Evolutionary conservation across 352 stramenopile species (phyloP).

Genomic region (Phytopythium helicoides): DNA sequence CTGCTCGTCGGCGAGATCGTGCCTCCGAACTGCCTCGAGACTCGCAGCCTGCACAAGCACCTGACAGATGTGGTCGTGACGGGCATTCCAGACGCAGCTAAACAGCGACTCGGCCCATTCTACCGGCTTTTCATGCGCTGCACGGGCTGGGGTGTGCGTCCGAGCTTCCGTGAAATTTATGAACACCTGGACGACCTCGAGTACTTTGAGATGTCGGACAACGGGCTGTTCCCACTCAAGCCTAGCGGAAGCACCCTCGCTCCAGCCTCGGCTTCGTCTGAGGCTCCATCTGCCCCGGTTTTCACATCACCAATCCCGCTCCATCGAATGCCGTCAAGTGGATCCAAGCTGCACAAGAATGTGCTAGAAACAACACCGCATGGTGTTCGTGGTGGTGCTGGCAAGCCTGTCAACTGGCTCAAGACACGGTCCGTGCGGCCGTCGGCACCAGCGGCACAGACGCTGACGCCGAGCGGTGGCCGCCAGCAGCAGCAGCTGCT

Average conservation of each 20-base stretch:
- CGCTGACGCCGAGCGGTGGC: slow-evolving; percentile 34
- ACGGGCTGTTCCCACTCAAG: slow-evolving; percentile 76
- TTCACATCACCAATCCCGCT: slow-evolving; percentile 65
- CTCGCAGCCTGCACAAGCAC: slow-evolving; percentile 68
- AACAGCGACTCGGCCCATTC: slow-evolving; percentile 59
- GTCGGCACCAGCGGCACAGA: slow-evolving; percentile 17
- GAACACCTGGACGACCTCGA: slow-evolving; percentile 76
- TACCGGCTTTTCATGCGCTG: slow-evolving; percentile 73
- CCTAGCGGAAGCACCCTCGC: slow-evolving; percentile 22
- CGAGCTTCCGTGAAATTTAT: slow-evolving; percentile 76
- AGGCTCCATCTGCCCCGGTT: slow-evolving; percentile 6
- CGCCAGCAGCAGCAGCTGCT: slow-evolving; percentile 24
- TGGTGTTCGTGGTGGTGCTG: slow-evolving; percentile 14
- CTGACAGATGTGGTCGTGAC: slow-evolving; percentile 76
- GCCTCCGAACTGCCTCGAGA: slow-evolving; percentile 65
- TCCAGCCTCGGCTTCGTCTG: background rate
- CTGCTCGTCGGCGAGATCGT: slow-evolving; percentile 81
- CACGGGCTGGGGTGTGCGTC: slow-evolving; percentile 72
- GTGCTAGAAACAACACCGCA: slow-evolving; percentile 50
- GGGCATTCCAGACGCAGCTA: slow-evolving; percentile 50
- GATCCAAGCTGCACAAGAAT: slow-evolving; percentile 50
- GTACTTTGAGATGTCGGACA: slow-evolving; percentile 77
- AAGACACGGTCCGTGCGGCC: slow-evolving; percentile 63
- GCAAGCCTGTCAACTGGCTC: slow-evolving; percentile 78
- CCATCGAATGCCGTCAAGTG: slow-evolving; percentile 34